These are phyloP conservation scores for Geranium rotundifolium DNA, from an alignment of 345 rosid genomes.

Conservation along the genomic window DNA sequence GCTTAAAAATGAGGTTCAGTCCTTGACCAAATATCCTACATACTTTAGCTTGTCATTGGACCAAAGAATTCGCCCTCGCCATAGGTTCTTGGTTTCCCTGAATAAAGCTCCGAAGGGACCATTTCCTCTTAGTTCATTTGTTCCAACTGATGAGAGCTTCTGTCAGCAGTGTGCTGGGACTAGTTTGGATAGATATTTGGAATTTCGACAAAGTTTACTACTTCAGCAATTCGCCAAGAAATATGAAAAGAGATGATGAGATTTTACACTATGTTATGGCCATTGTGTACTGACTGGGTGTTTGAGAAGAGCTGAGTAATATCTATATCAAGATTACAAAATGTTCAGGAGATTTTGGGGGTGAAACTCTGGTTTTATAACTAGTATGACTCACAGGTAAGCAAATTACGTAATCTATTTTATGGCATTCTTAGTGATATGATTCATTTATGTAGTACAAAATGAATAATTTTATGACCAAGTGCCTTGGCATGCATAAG, in stretches of 20 bases:
- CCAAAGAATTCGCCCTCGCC: slow-evolving; percentile 92
- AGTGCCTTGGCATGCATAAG: slow-evolving; percentile 9
- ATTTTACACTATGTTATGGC: neutral
- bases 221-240: slow-evolving; percentile 66
- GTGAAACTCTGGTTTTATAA: slow-evolving; percentile 3
- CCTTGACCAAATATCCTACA: slow-evolving; percentile 74
- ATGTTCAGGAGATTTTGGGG: neutral
- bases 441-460: neutral
- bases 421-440: neutral
- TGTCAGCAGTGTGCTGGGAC: slow-evolving; percentile 92
- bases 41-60: slow-evolving; percentile 85
- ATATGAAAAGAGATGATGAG: slow-evolving; percentile 39
- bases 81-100: slow-evolving; percentile 71
- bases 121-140: slow-evolving; percentile 77
- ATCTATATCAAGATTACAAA: slow-evolving; percentile 3
- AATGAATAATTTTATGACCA: neutral
- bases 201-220: slow-evolving; percentile 62
- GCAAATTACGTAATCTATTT: neutral
- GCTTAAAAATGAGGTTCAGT: slow-evolving; percentile 61
- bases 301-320: neutral
- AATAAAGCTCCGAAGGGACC: slow-evolving; percentile 94
- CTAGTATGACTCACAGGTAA: neutral
- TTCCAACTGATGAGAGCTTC: slow-evolving; percentile 75
- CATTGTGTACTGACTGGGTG: neutral
- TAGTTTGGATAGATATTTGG: slow-evolving; percentile 62